Conservation (phyloP, 129 eudicot genomes). For the Solidago caesia region DNA sequence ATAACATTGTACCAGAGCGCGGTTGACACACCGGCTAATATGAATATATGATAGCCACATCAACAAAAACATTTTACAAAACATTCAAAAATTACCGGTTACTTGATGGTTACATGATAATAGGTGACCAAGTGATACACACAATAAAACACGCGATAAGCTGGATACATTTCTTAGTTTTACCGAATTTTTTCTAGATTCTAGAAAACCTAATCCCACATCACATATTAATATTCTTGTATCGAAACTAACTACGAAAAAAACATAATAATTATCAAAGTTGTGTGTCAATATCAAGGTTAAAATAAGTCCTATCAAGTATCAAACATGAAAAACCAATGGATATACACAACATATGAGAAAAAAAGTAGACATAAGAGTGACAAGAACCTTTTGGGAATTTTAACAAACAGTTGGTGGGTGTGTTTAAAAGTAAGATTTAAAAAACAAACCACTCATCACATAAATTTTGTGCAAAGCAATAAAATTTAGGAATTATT, state of each 20-base stretch:
- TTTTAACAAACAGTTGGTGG: constrained; percentile 23
- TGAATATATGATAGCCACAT: too few species aligned
- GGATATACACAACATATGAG: constrained; percentile 8
- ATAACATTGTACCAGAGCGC: too few species aligned
- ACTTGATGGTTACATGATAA: too few species aligned
- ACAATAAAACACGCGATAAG: too few species aligned
- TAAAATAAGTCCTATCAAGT: not conserved
- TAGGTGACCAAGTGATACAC: too few species aligned
- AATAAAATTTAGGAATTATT: not conserved
- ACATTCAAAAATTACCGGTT: too few species aligned
- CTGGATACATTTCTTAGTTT: not conserved
- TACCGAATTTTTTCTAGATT: not conserved
- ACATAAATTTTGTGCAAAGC: constrained; percentile 8
- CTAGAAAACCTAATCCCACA: constrained; percentile 1
- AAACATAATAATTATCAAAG: not conserved
- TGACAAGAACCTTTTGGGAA: constrained; percentile 1
- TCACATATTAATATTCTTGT: not conserved
- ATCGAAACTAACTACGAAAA: not conserved
- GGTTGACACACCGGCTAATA: too few species aligned
- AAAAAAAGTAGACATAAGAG: not conserved
- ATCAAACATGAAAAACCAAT: constrained; percentile 5
- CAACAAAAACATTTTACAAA: too few species aligned
- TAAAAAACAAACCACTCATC: not conserved
- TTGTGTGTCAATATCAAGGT: not conserved
- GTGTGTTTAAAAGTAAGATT: not conserved